Percentiles rank a stretch among this genome's conserved stretches.
These are phyloP conservation scores for Monosporascus sp. DNA, from an alignment of 2,329 filamentous ascomycete species.

Conservation along the genomic window DNA sequence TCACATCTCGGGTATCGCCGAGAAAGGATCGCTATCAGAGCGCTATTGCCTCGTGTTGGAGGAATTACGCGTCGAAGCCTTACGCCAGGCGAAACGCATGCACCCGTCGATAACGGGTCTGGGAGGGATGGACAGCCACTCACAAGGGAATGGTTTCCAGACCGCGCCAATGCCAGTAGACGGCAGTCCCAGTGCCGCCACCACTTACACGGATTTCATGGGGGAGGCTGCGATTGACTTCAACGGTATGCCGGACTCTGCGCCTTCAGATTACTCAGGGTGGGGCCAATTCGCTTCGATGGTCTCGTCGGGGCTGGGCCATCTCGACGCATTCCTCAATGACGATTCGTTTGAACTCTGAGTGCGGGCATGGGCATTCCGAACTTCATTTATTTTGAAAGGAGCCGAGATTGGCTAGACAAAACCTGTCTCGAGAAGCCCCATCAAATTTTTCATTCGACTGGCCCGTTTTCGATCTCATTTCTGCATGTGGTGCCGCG, in stretches of 20 bases:
- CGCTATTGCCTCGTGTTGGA: conserved; percentile 24
- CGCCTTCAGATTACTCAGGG: conserved; percentile 13
- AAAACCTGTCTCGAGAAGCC: too few relatives aligned
- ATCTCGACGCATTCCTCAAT: conserved; percentile 4
- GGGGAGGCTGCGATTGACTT: conserved; percentile 4
- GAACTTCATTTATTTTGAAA: too few relatives aligned
- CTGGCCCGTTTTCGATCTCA: too few relatives aligned
- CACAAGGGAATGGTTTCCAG: too few relatives aligned
- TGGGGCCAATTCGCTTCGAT: conserved; percentile 24
- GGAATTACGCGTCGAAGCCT: conserved; percentile 18
- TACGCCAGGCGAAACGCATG: conserved; percentile 2
- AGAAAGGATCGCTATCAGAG: conserved; percentile 18
- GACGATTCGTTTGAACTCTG: not conserved
- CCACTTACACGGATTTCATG: not conserved
- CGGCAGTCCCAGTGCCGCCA: not conserved
- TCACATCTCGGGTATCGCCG: conserved; percentile 16
- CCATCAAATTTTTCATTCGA: too few relatives aligned
- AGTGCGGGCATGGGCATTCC: too few relatives aligned
- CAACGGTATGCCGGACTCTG: conserved; percentile 6
- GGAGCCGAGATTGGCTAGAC: too few relatives aligned
- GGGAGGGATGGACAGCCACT: too few relatives aligned
- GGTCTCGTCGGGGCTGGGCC: conserved; percentile 18
- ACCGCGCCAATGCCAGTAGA: not conserved
- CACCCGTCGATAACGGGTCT: too few relatives aligned
- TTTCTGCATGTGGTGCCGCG: too few relatives aligned